Base-by-base conservation (phyloP, 1,139 yeast species). In the Pichia inconspicua region DNA sequence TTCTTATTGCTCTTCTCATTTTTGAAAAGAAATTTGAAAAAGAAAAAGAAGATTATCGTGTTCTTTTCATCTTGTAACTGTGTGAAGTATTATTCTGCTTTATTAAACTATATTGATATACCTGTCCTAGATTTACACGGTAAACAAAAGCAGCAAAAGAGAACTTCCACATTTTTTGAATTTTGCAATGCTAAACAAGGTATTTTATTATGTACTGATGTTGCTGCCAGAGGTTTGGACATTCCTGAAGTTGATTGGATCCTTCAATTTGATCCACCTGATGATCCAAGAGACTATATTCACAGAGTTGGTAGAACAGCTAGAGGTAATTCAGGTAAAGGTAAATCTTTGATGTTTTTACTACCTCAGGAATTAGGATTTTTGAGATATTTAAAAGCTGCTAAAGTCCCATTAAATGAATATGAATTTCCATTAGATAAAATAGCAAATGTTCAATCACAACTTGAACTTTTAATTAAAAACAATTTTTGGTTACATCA, bases 291-390 rank as follows among this genome's bases (percentile, higher is more conserved):
- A 69, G 97, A 90, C 69, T 92, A 92, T 64, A 90, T 92, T 60
- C 98, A 92, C 69, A 82, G 97, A 67, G 97, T 92, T 36, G 98
- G 98, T 55, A 83, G 98, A 74, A 92, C 98, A 28, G 98, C 98
- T 17, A 82, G 98, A 71, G 98, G 97, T 51, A 76, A 95, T 22
- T 66, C 77, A 45, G 97, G 96, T 50, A 84, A 84, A 64, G 99
- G 99, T 57, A 87, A 84, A 68, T 86, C 96, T 15, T 73, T 92
- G 54, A 90, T 92, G 97, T 92, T 92, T 68, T 74, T 92, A 66
- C 83, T 92, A 4, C 97, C 98, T 40, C 82, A 81, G 42, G 99
- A 92, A 68, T 77, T 94, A 48, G 98, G 98, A 5, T 94, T 92
- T 71, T 72, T 92, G 64, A 78, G 97, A 62, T 92, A 92, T 66